Evolutionary conservation across 2,329 filamentous ascomycete species (phyloP), one percentile per base, ranked within the genome.

Genomic region (Aciculosporium take): DNA sequence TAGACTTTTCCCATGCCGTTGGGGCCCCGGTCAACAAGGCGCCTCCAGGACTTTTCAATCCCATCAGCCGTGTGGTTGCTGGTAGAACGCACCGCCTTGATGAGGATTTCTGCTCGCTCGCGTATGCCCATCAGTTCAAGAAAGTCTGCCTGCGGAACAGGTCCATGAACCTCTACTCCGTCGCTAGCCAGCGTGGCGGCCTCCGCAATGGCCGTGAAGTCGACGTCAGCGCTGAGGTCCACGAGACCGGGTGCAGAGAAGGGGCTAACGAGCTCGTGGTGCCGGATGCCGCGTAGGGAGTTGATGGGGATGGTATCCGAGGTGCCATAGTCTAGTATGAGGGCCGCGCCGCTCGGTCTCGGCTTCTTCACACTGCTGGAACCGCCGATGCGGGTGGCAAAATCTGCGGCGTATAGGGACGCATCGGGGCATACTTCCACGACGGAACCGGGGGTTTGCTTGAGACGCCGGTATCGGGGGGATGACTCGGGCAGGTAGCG

Each of bases 251-350:
- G 84, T 5, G 76, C 69, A 1, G 74, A 70, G 53, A 98, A 86
- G 4, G 91, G 86, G 18, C 79, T 87, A 35, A 94, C 82, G 20
- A 72, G 70, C 20, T 69, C 66, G 63, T 98, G 91, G 12, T 71
- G 67, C 28, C 79, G 75, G 59, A 98, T 96, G 18, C 91, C 91
- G 25, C 91, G 82, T 18, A 98, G 72, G 0, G 87, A 93, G 68
- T 94, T 94, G 45, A 83, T 68, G 3, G 91, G 91, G 37, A 98
- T 79, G 0, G 68, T 83, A 51, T 78, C 69, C 3, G 76, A 62
- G 4, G 89, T 83, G 15, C 91, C 91, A 62, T 98, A 98, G 65
- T 98, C 91, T 35, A 98, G 76, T 51, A 98, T 85, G n/a, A 98
- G 69, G 1, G 89, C 91, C 7, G 88, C 91, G 38, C 91, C 91